Evolutionary conservation across 192 early-diverging fungal species (phyloP).

Genomic region (Phlyctochytrium arcticum): DNA sequence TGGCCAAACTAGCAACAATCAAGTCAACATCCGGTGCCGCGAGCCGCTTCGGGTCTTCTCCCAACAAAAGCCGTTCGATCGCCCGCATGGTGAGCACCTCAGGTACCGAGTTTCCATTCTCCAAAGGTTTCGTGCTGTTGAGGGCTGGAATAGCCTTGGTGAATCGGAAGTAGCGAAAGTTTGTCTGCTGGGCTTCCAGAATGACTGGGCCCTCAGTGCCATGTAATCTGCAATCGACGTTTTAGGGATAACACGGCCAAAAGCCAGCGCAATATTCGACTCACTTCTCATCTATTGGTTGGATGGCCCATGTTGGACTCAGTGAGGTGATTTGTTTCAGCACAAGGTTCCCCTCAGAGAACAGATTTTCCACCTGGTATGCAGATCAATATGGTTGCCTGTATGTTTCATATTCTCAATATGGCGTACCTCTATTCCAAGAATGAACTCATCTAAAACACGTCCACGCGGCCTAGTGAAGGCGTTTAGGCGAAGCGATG

Average conservation of each 20-base stretch:
- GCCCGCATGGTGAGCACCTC: slow-evolving; percentile 47
- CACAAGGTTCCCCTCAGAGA: slow-evolving; percentile 49
- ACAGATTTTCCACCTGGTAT: slow-evolving; percentile 68
- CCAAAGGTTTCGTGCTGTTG: neutral
- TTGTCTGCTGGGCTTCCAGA: slow-evolving; percentile 38
- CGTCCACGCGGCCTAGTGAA: slow-evolving; percentile 82
- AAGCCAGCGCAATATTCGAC: too few relatives aligned
- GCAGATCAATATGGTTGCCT: neutral
- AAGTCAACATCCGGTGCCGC: slow-evolving; percentile 35
- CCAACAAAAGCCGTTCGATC: slow-evolving; percentile 43
- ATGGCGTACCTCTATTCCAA: slow-evolving; percentile 85
- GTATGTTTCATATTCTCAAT: slow-evolving; percentile 28
- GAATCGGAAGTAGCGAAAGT: slow-evolving; percentile 47
- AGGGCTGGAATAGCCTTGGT: too few relatives aligned
- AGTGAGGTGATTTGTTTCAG: slow-evolving; percentile 66
- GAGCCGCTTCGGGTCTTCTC: slow-evolving; percentile 18
- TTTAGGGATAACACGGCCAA: too few relatives aligned
- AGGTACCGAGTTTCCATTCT: slow-evolving; percentile 26
- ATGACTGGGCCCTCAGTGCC: neutral
- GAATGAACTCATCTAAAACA: slow-evolving; percentile 77
- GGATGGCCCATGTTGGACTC: slow-evolving; percentile 69
- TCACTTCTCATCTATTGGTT: slow-evolving; percentile 28
- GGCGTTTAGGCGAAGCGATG: slow-evolving; percentile 89
- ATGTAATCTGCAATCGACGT: too few relatives aligned
- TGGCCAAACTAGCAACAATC: slow-evolving; percentile 40